Evolutionary conservation across 352 stramenopile species (phyloP).

Genomic region (Phytopythium litorale): DNA sequence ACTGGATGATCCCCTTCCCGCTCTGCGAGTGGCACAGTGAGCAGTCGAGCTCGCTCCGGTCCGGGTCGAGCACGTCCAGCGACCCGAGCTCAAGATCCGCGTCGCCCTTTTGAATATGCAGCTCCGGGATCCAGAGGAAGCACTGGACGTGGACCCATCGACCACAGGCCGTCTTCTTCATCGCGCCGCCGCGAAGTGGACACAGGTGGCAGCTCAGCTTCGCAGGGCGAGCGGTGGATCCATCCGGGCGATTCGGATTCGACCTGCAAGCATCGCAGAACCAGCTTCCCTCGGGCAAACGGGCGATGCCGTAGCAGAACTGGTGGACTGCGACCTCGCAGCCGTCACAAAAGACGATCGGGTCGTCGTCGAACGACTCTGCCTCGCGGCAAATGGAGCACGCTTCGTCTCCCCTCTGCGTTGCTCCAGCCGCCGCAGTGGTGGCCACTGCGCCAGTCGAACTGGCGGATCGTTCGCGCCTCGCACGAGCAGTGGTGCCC

Average conservation of each 20-base stretch:
- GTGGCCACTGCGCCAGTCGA: not conserved
- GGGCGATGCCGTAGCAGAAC: slow-evolving; percentile 82
- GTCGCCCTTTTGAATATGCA: slow-evolving; percentile 38
- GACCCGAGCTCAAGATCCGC: slow-evolving; percentile 38
- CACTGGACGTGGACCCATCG: slow-evolving; percentile 84
- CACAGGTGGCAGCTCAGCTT: slow-evolving; percentile 52
- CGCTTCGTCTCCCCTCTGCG: slow-evolving; percentile 14
- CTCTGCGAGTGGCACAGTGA: slow-evolving; percentile 63
- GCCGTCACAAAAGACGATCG: slow-evolving; percentile 89
- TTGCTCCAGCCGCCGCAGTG: not conserved
- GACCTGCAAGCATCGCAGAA: slow-evolving; percentile 67
- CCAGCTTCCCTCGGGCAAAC: slow-evolving; percentile 72
- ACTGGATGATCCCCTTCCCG: slow-evolving; percentile 70
- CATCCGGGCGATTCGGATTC: not conserved
- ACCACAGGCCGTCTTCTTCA: slow-evolving; percentile 59
- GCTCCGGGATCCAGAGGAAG: slow-evolving; percentile 84
- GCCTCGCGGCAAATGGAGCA: slow-evolving; percentile 80
- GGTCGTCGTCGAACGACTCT: slow-evolving; percentile 85
- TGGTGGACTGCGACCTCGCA: slow-evolving; percentile 88
- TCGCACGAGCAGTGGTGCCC: not conserved
- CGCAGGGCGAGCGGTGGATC: not conserved
- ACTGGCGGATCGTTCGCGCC: not conserved
- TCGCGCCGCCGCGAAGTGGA: slow-evolving; percentile 50
- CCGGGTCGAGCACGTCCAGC: slow-evolving; percentile 45
- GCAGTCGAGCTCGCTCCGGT: slow-evolving; percentile 62